A percentile compares a stretch with the other conserved stretches of the same genome.
phyloP scores from a whole-genome alignment of 306 rosid genomes.

The Betula pendula region DNA sequence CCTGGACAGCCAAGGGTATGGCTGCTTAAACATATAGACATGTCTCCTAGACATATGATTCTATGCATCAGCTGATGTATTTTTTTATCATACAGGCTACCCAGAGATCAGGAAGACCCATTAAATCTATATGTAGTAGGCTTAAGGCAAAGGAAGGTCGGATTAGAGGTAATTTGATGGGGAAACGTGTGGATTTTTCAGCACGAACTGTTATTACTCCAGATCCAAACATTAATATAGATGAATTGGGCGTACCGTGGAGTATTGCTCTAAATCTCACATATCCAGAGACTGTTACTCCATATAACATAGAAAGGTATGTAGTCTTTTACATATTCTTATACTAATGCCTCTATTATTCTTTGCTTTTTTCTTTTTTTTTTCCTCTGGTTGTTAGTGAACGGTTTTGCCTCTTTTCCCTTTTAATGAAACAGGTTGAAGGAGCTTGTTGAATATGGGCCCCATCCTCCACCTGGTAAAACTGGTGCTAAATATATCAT shows the following conservation, averaged over 20 bases:
- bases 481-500: conserved; percentile 99
- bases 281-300: conserved; percentile 98
- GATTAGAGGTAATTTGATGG: conserved; percentile 98
- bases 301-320: conserved; percentile 94
- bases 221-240: conserved; percentile 93
- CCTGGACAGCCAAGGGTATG: conserved; percentile 97
- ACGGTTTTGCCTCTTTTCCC: neutral
- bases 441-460: conserved; percentile 97
- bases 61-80: neutral
- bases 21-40: conserved; percentile 26
- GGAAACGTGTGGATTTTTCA: conserved; percentile 96
- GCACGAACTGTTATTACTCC: conserved; percentile 99
- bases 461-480: conserved; percentile 99
- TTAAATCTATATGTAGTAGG: conserved; percentile 97
- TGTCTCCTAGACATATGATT: neutral
- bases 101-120: conserved; percentile 98
- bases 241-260: conserved; percentile 97
- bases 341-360: neutral
- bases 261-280: conserved; percentile 96
- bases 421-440: conserved; percentile 57
- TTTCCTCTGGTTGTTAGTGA: conserved; percentile 3
- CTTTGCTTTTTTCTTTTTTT: neutral
- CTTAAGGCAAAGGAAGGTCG: conserved; percentile 99
- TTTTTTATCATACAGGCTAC: conserved; percentile 63
- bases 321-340: neutral